Base-by-base conservation (phyloP, 2,329 filamentous ascomycete species). In the Epichloe coenophiala region DNA sequence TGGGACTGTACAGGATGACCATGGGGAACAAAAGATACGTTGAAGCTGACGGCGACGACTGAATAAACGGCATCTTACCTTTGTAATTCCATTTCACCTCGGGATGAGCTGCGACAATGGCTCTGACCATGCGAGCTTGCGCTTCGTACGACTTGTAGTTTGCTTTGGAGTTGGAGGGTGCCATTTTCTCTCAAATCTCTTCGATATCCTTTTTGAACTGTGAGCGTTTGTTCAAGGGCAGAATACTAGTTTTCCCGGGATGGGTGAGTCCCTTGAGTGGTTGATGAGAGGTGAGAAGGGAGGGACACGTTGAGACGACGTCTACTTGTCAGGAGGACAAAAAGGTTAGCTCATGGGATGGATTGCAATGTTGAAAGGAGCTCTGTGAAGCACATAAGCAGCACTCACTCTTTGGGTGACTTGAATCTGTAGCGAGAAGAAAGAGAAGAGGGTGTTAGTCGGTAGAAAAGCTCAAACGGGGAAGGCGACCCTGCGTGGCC, bases 61-160 rank as follows among this genome's bases (percentile, higher is more conserved):
- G 48, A 50, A 50, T 31, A 7, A 17, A 40, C 21, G 4, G 7
- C 13, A 5, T 58, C 76, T 68, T 72, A 84, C 80, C 78, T 59
- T 75, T 77, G 62, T 77, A 82, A 61, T 83, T 78, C 49, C 81
- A 73, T 54, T 74, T 78, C 0, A 76, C 59, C 0, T 68, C 67
- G 0, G 74, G 74, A 49, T 77, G 71, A 3, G 78, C 76, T 0
- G 79, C 80, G 0, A 84, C 66, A 23, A 83, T 74, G 5, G 80
- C 80, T 1, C 78, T 74, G 3, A 83, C 68, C 37, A 84, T 73
- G 44, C 80, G 78, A 19, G 74, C 72, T 56, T 79, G 77, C 0
- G 75, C 70, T 61, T 83, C 79, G 60, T 79, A 81, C 2, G 70
- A 71, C 54, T 74, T 76, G 66, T 81, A 83, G 56, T 79, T 81